Evolutionary conservation across 2,329 filamentous ascomycete species (phyloP), one percentile per base, ranked within the genome.

Genomic region (Graphilbum ipis-grandicollis): DNA sequence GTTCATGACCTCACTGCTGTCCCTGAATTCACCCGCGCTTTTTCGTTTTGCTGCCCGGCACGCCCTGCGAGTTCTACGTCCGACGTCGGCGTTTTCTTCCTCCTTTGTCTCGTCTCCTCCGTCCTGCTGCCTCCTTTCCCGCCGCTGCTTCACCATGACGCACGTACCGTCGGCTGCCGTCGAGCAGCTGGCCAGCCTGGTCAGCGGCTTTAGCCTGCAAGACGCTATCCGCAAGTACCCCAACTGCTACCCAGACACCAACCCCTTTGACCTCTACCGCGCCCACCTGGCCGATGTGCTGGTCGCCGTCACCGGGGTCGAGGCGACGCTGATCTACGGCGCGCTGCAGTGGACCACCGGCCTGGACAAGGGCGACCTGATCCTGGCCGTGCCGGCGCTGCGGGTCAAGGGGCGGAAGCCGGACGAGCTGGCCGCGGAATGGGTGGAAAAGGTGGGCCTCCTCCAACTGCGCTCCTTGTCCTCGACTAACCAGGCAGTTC

Each of bases 281-380:
- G 71, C 75, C 28, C 79, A 86, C 53, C 70, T 92, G 44, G 75
- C 79, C 43, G 65, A 76, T 31, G 61, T 81, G 34, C 60, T 92
- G 30, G 61, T 71, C 25, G 61, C 71, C 17, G 68, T 84, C 41
- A 81, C 78, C 3, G 79, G 77, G 18, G 77, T 83, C 21, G 77
- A 82, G 40, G 54, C 66, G 25, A 62, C 66, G 37, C 72, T 84
- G 47, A 76, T 92, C 52, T 85, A 81, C 58, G 71, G 73, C 19
- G 73, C 74, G 28, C 61, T 93, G 31, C 71, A 79, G 59, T 88
- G 81, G 80, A 88, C 83, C 5, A 65, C 72, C 43, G 72, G 76
- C 28, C 64, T 85, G 18, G 83, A 90, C 45, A 84, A 86, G 62
- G 84, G 84, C 34, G 84, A 93, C 56, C 59, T 92, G 47, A 70